These are phyloP conservation scores for Candida arabinofermentans DNA, from an alignment of 805 yeast genomes.

Conservation along the genomic window DNA sequence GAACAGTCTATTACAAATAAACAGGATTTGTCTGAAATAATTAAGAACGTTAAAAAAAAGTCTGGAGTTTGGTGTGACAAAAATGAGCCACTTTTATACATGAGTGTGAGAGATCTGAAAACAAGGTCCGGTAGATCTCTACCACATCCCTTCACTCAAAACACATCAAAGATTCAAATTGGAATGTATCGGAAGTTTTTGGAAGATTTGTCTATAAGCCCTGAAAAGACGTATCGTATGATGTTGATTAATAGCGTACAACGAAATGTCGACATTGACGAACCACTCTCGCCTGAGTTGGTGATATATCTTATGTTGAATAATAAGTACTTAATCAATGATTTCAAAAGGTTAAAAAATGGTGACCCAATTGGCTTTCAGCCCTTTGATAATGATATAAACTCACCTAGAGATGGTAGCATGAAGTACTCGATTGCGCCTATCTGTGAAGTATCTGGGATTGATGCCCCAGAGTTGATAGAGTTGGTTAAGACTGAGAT, in stretches of 20 bases:
- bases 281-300: conserved; percentile 41
- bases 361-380: conserved; percentile 43
- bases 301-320: conserved; percentile 36
- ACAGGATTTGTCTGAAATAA: conserved; percentile 19
- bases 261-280: conserved; percentile 45
- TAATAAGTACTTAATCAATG: conserved; percentile 36
- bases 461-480: conserved; percentile 3
- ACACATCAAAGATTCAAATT: conserved; percentile 55
- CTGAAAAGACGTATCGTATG: conserved; percentile 35
- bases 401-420: conserved; percentile 8
- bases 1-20: conserved; percentile 4
- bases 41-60: conserved; percentile 7
- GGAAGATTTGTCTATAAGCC: conserved; percentile 30
- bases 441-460: not conserved
- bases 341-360: conserved; percentile 39
- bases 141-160: conserved; percentile 52
- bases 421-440: conserved; percentile 15
- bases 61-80: conserved; percentile 25
- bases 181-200: conserved; percentile 53
- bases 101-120: conserved; percentile 54
- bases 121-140: conserved; percentile 43
- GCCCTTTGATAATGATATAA: conserved; percentile 34
- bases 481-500: conserved; percentile 4
- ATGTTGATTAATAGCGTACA: conserved; percentile 43
- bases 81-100: conserved; percentile 22